phyloP scores from a whole-genome alignment of 2,329 filamentous ascomycete genomes.

The Ambrosiella beaveri region DNA sequence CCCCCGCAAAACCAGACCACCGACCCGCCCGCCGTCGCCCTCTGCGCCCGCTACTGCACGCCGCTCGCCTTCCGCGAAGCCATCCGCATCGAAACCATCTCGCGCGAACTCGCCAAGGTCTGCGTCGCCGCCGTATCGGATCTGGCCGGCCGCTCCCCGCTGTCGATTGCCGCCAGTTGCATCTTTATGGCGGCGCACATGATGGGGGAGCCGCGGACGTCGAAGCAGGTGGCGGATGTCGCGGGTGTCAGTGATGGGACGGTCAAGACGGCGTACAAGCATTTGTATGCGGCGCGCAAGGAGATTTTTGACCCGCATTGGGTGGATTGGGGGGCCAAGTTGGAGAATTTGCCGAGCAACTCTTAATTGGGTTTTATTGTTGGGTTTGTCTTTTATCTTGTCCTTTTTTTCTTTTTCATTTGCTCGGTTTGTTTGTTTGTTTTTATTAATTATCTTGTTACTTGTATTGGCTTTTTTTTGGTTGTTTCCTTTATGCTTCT shows the following conservation, averaged over 20 bases:
- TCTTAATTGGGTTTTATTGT: not conserved
- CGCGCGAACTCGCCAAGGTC: slow-evolving; percentile 67
- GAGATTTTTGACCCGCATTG: slow-evolving; percentile 59
- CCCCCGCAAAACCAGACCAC: slow-evolving; percentile 53
- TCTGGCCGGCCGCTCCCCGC: slow-evolving; percentile 77
- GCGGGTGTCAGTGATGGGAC: slow-evolving; percentile 92
- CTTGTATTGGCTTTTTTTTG: no score
- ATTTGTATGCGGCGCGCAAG: slow-evolving; percentile 59
- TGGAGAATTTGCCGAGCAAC: slow-evolving; percentile 47
- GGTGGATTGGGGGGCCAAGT: slow-evolving; percentile 53
- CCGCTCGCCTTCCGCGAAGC: slow-evolving; percentile 56
- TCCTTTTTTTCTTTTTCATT: no score
- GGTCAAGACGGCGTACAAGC: slow-evolving; percentile 88
- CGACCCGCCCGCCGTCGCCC: slow-evolving; percentile 57
- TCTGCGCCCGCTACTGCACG: slow-evolving; percentile 81
- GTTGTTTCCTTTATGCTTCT: no score
- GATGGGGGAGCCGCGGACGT: slow-evolving; percentile 58
- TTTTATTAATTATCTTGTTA: no score
- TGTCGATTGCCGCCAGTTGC: slow-evolving; percentile 85
- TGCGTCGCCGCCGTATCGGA: slow-evolving; percentile 47
- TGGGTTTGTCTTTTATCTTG: no score
- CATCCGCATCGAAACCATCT: slow-evolving; percentile 62
- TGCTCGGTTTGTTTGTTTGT: no score
- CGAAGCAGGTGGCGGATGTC: slow-evolving; percentile 73
- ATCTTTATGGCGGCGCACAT: slow-evolving; percentile 92